Base-by-base conservation (phyloP, 169 alveolate genomes). In the Eimeria falciformis region DNA sequence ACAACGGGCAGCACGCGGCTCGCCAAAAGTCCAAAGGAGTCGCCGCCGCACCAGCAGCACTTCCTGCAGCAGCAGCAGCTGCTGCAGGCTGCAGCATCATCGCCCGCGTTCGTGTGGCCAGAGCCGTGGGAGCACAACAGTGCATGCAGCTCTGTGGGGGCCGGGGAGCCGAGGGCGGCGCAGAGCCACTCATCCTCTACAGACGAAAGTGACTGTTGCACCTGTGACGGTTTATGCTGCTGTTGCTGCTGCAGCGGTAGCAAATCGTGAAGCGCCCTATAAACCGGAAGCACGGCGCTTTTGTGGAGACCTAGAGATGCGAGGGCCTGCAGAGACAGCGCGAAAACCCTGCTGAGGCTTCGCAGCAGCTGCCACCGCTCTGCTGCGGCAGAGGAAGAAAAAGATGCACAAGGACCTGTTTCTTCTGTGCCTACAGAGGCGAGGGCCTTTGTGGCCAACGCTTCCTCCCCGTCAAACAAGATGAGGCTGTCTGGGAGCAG, bases 21-120 rank as follows among this genome's bases (percentile, higher is more conserved):
- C 62, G 84, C 84, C 21, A 73, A 17, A 23, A n/a, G 62, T 5
- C 84, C 84, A 27, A 73, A 27, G 40, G 55, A 58, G 14, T 73
- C 84, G n/a, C 65, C 40, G 84, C 84, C 45, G 33, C 84, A 73
- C 84, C 84, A 73, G 84, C 84, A 73, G 58, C 84, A 73, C 1
- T n/a, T 3, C 21, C 62, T 43, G 27, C 83, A 71, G 83, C 83
- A 71, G 58, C 53, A 43, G 58, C 83, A 71, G 83, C 83, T 53
- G 56, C 25, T 71, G 83, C 83, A 71, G 25, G 58, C 83, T 0
- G 83, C 53, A 6, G 58, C 83, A 33, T 43, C 55, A 33, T 11
- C 17, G 5, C 5, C 56, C 9, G 21, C 53, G 14, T 6, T 0
- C 23, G 9, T 29, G 53, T 33, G 33, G 55, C 62, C 9, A 14